These are phyloP conservation scores for Chimonanthus salicifolius DNA, from an alignment of 164 flowering plant species.

Conservation along the genomic window DNA sequence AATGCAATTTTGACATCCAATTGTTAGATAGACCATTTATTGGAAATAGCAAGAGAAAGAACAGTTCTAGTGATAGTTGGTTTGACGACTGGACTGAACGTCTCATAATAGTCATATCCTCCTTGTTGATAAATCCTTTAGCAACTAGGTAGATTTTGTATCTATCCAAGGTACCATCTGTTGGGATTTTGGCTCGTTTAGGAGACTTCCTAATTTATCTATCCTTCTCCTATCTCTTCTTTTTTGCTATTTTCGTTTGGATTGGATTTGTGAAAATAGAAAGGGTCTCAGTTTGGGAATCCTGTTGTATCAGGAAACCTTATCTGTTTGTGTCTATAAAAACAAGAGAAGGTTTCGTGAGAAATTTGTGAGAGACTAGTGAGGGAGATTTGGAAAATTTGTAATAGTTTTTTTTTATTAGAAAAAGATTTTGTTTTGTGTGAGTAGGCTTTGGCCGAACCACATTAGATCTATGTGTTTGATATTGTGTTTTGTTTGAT, in stretches of 20 bases:
- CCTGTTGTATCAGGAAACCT: too few relatives aligned
- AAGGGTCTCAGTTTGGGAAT: neutral
- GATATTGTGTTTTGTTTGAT: too few relatives aligned
- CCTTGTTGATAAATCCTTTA: neutral
- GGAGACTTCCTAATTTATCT: neutral
- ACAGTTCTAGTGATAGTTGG: neutral
- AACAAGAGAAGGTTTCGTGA: too few relatives aligned
- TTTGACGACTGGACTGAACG: neutral
- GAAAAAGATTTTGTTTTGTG: neutral
- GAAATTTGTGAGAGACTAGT: too few relatives aligned
- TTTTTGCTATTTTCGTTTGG: neutral
- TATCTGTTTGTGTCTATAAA: too few relatives aligned
- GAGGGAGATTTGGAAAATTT: too few relatives aligned
- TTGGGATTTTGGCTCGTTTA: too few relatives aligned
- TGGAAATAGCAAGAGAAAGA: neutral
- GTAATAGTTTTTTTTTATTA: too few relatives aligned
- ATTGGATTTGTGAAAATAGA: neutral
- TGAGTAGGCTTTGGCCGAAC: neutral
- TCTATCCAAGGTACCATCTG: neutral
- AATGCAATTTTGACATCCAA: neutral
- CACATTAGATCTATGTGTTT: too few relatives aligned
- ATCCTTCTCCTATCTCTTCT: neutral
- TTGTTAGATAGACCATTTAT: neutral
- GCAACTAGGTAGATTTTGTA: neutral
- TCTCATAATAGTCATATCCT: neutral